Conservation (phyloP, 2,329 filamentous ascomycete genomes). For the Colletotrichum zoysiae region DNA sequence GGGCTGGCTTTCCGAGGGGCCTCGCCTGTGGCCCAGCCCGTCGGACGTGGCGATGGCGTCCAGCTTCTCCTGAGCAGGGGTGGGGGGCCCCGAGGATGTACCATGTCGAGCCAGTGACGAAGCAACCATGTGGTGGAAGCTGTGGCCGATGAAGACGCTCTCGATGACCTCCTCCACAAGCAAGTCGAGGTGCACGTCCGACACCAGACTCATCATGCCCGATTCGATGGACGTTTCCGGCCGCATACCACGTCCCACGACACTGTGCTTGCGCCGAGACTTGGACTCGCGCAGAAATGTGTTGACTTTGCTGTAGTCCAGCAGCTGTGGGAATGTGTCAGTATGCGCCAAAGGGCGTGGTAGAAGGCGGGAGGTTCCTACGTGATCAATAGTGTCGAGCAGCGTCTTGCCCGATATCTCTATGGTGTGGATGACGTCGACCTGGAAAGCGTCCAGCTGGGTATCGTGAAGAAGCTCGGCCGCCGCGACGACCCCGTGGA, state of each 20-base stretch:
- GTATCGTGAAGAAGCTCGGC: conserved; percentile 64
- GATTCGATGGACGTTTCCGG: conserved; percentile 39
- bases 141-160: conserved; percentile 54
- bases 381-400: conserved; percentile 63
- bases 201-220: conserved; percentile 47
- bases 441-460: conserved; percentile 55
- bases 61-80: conserved; percentile 38
- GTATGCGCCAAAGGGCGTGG: neutral
- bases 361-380: conserved; percentile 41
- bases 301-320: conserved; percentile 66
- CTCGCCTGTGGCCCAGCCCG: conserved; percentile 18
- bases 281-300: conserved; percentile 44
- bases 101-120: conserved; percentile 50
- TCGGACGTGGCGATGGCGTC: conserved; percentile 41
- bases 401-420: conserved; percentile 62
- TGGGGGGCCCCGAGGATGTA: conserved; percentile 40
- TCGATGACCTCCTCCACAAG: conserved; percentile 56
- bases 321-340: conserved; percentile 47
- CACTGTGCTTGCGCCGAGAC: conserved; percentile 42
- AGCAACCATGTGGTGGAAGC: conserved; percentile 50
- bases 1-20: conserved; percentile 31
- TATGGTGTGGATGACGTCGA: conserved; percentile 60
- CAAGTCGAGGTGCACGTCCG: conserved; percentile 51
- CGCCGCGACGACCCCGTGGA: conserved; percentile 68
- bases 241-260: conserved; percentile 25